Base-by-base conservation (phyloP, 2,329 filamentous ascomycete genomes). In the Blastomyces gilchristii region DNA sequence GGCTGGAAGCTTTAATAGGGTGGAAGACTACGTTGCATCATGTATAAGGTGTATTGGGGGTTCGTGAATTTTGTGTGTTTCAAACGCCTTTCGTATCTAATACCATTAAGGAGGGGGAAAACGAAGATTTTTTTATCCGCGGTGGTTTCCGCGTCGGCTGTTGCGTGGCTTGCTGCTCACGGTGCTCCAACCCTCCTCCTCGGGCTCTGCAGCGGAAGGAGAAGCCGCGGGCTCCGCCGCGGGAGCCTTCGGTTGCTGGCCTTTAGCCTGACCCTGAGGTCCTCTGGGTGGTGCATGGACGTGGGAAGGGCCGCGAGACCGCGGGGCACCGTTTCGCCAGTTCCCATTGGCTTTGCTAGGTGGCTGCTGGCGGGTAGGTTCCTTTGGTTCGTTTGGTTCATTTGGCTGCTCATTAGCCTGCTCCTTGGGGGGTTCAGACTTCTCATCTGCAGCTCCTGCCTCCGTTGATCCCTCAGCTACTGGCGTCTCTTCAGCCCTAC, bases 171-270 rank as follows among this genome's bases (percentile, higher is more conserved):
- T 77, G 63, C 75, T 71, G 66, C 75, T 73, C 63, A 80, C 78
- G 18, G 78, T 80, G 71, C 77, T 80, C 78, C 78, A 80, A 66
- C 78, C 78, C 62, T 79, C 78, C 58, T 79, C 76, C 57, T 80
- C 77, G 50, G 71, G 60, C 16, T 62, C 71, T 61, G 71, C 68
- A 28, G 68, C 65, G 22, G 72, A 68, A 57, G 73, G 67, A 43
- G 71, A 68, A 60, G 71, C 68, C 58, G 73, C 57, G 58, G 72
- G 68, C 58, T 72, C 60, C 45, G 39, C 22, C 25, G 39, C 31
- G 49, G 58, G 12, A 37, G 59, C 34, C 34, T 52, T 59, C 57
- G 60, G 43, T 62, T 63, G 31, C 62, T 63, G 54, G 41, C 49
- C 58, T 37, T 53, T 50, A 43, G 50, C 22, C 16, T 65, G 62